Percentiles rank a stretch among this genome's conserved stretches.
Conservation (phyloP, 768 basidiomycete genomes). For the Trametes sanguinea region DNA sequence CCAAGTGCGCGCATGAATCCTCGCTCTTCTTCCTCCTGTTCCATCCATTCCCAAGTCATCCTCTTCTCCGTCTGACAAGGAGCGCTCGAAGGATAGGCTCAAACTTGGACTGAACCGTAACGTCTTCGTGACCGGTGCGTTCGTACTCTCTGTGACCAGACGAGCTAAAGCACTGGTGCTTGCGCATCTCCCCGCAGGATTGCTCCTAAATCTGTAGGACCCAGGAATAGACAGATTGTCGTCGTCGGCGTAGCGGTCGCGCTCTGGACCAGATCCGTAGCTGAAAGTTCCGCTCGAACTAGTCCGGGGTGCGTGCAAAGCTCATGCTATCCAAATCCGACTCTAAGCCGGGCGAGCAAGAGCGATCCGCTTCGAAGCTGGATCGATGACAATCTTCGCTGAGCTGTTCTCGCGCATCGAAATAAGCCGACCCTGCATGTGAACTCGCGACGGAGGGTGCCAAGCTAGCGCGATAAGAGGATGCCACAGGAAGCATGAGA, state of each 20-base stretch:
- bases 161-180: slow-evolving; percentile 6
- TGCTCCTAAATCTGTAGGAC: slow-evolving; percentile 5
- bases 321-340: slow-evolving; percentile 33
- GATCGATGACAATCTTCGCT: slow-evolving; percentile 4
- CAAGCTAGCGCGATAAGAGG: not conserved
- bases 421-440: slow-evolving; percentile 7
- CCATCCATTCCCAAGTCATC: slow-evolving; percentile 6
- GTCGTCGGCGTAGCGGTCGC: not conserved
- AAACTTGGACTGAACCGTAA: slow-evolving; percentile 19
- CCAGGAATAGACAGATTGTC: slow-evolving; percentile 3
- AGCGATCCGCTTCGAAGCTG: slow-evolving; percentile 1
- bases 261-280: slow-evolving; percentile 11
- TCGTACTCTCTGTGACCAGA: slow-evolving; percentile 6
- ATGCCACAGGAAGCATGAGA: not conserved
- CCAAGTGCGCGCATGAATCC: slow-evolving; percentile 29
- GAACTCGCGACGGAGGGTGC: slow-evolving; percentile 1
- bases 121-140: slow-evolving; percentile 17
- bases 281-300: slow-evolving; percentile 15
- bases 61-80: slow-evolving; percentile 9
- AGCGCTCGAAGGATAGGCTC: slow-evolving; percentile 15
- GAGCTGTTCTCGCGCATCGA: slow-evolving; percentile 14
- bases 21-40: slow-evolving; percentile 28
- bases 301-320: slow-evolving; percentile 28
- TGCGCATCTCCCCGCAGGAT: not conserved
- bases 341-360: slow-evolving; percentile 15